These are phyloP conservation scores for Cucumis melo DNA, from an alignment of 306 rosid species.

Conservation along the genomic window DNA sequence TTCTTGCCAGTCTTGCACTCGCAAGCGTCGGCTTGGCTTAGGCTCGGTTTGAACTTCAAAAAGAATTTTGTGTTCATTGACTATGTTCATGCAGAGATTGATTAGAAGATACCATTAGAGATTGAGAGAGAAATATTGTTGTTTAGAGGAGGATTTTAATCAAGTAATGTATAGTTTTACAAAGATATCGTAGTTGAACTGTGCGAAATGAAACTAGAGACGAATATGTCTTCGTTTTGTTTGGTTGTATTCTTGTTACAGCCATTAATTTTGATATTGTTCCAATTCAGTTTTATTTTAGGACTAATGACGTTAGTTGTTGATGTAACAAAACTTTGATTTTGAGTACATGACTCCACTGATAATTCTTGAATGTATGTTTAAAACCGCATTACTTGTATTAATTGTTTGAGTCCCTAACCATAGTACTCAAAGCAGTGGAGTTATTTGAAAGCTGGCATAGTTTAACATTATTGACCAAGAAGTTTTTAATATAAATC, in stretches of 20 bases:
- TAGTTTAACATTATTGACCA: too few species aligned
- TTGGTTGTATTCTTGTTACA: neutral
- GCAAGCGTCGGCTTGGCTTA: constrained; percentile 46
- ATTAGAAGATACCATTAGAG: neutral
- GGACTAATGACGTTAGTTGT: too few species aligned
- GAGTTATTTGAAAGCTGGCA: too few species aligned
- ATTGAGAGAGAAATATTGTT: neutral
- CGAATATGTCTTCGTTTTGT: neutral
- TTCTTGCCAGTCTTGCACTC: constrained; percentile 49
- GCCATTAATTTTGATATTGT: neutral
- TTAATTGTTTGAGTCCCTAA: too few species aligned
- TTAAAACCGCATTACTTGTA: too few species aligned
- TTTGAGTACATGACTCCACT: too few species aligned
- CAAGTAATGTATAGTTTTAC: neutral
- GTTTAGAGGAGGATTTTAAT: neutral
- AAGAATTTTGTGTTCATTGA: constrained; percentile 74
- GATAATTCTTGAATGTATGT: too few species aligned
- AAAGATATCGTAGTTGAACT: neutral
- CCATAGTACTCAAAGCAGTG: too few species aligned
- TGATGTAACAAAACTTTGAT: too few species aligned
- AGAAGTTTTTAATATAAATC: too few species aligned
- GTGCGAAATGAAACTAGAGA: neutral
- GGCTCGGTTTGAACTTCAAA: constrained; percentile 27
- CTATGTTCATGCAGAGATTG: constrained; percentile 73
- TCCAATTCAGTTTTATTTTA: too few species aligned